Conservation (phyloP, 768 basidiomycete genomes). For the Xerocomellus chrysenteron region DNA sequence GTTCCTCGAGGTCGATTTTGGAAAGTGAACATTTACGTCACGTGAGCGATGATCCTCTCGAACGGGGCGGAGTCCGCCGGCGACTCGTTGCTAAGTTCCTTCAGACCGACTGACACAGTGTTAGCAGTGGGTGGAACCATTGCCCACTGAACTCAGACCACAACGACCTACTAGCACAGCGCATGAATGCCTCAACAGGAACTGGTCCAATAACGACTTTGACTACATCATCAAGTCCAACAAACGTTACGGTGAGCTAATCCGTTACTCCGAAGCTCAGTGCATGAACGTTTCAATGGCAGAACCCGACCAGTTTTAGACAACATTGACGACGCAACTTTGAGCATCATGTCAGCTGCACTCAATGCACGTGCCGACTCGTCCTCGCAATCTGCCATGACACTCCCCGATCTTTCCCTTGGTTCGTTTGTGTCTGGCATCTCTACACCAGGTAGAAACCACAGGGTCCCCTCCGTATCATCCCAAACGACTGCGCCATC, state of each 20-base stretch:
- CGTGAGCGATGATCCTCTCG: constrained; percentile 8
- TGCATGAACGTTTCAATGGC: neutral
- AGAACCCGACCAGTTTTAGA: neutral
- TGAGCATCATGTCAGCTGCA: constrained; percentile 41
- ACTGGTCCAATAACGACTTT: neutral
- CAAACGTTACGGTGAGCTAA: constrained; percentile 7
- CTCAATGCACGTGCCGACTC: constrained; percentile 40
- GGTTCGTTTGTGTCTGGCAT: constrained; percentile 54
- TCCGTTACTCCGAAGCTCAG: neutral
- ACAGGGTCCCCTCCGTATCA: constrained; percentile 49
- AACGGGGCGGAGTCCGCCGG: too few relatives aligned
- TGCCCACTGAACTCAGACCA: neutral
- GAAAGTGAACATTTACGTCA: neutral
- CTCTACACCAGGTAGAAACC: constrained; percentile 48
- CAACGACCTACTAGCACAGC: neutral
- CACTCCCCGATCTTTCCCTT: constrained; percentile 60
- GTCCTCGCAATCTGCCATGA: constrained; percentile 43
- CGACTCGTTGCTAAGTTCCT: too few relatives aligned
- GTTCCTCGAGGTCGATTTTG: too few relatives aligned
- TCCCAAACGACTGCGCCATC: constrained; percentile 53
- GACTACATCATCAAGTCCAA: neutral
- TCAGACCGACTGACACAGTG: too few relatives aligned
- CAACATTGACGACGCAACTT: neutral
- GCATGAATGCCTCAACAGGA: neutral
- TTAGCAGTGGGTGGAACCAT: neutral